These are phyloP conservation scores for Warburgia ugandensis DNA, from an alignment of 164 flowering plant species.

Conservation along the genomic window DNA sequence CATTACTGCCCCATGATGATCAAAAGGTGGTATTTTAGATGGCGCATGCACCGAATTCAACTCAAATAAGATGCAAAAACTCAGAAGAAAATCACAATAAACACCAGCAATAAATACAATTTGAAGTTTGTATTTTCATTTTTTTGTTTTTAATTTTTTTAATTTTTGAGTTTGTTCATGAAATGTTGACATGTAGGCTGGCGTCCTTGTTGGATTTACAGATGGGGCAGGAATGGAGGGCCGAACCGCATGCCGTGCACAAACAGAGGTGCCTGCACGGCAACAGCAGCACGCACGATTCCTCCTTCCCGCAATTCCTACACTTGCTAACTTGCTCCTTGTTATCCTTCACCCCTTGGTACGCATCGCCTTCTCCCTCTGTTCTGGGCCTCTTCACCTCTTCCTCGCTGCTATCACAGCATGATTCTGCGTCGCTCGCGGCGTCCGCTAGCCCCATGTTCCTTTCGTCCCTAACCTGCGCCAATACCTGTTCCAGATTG, in stretches of 20 bases:
- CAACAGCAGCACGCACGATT: slow-evolving; percentile 47
- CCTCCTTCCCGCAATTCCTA: slow-evolving; percentile 27
- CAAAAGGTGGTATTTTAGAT: too few species aligned
- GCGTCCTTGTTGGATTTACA: slow-evolving; percentile 41
- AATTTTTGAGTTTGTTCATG: background rate
- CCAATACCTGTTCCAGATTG: slow-evolving; percentile 52
- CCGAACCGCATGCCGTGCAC: slow-evolving; percentile 40
- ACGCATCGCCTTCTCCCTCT: background rate
- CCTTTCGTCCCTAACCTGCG: slow-evolving; percentile 30
- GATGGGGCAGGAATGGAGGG: slow-evolving; percentile 45
- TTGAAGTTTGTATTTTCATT: background rate
- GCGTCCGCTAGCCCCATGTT: slow-evolving; percentile 8
- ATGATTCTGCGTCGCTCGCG: slow-evolving; percentile 21
- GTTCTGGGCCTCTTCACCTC: background rate
- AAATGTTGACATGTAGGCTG: slow-evolving; percentile 44
- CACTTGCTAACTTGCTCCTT: too few species aligned
- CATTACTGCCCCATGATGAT: too few species aligned
- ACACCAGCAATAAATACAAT: background rate
- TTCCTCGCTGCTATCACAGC: slow-evolving; percentile 18
- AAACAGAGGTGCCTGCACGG: slow-evolving; percentile 68
- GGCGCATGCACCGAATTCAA: too few species aligned
- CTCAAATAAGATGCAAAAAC: too few species aligned
- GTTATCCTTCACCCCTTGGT: slow-evolving; percentile 10
- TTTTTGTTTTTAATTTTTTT: slow-evolving; percentile 1
- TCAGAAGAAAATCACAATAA: too few species aligned